These are phyloP conservation scores for Carpinus viminea DNA, from an alignment of 306 rosid species.

Conservation along the genomic window DNA sequence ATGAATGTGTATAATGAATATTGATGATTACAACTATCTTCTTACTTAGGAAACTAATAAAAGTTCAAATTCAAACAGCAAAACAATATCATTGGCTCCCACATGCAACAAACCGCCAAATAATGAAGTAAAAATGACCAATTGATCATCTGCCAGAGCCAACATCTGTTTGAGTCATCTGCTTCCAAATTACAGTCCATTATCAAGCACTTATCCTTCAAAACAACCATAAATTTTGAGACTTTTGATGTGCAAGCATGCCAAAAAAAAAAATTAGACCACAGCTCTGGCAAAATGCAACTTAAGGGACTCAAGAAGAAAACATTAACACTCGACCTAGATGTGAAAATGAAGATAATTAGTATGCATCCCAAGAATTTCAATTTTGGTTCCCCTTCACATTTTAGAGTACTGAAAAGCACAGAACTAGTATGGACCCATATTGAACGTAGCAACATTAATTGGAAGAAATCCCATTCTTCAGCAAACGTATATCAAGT, in stretches of 20 bases:
- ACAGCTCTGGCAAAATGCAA: background rate
- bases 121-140: background rate
- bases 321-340: background rate
- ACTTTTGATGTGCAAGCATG: background rate
- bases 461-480: background rate
- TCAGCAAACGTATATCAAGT: background rate
- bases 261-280: background rate
- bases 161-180: background rate
- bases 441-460: background rate
- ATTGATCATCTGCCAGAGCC: background rate
- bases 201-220: background rate
- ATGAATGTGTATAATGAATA: background rate
- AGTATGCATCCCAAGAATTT: background rate
- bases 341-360: background rate
- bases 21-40: background rate
- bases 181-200: background rate
- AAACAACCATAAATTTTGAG: background rate
- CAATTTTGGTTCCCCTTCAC: background rate
- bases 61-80: background rate
- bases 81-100: background rate
- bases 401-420: background rate
- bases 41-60: background rate
- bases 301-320: background rate
- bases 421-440: background rate
- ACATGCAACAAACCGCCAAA: background rate